Evolutionary conservation across 2,329 filamentous ascomycete species (phyloP), one percentile per base, ranked within the genome.

Genomic region (Alternaria triticimaculans): DNA sequence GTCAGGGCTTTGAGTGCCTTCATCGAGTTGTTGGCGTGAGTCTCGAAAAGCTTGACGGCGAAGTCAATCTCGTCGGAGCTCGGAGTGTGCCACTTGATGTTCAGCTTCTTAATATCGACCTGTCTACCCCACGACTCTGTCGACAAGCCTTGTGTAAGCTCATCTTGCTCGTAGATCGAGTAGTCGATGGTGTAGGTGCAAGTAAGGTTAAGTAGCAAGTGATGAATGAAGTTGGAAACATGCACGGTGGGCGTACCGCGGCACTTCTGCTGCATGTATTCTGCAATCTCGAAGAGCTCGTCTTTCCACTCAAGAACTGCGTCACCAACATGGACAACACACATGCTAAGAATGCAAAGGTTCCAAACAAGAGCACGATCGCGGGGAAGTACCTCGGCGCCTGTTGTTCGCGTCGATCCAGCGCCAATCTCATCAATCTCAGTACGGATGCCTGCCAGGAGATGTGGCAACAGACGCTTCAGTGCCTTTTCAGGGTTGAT

Each of bases 351-450:
- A 85, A 99, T 94, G 80, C 93, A 97, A 63, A 98, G 88, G 76
- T 98, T 93, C 96, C 96, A 99, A 1, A 99, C 94, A 15, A 99
- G 84, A 5, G 93, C 96, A 58, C 96, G 87, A 78, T 99, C 96
- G 69, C 96, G 89, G 9, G 96, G 96, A 18, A 99, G 86, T 46
- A 98, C 94, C 79, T 99, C 96, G 1, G 92, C 92, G 20, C 96
- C 96, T 59, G 93, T 97, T 60, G 94, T 98, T 72, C 96, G 88
- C 61, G 96, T 96, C 2, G 95, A 98, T 2, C 95, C 96, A 20
- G 96, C 96, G 54, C 95, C 93, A 77, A 98, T 99, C 79, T 95
- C 93, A 75, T 97, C 94, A 69, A 99, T 99, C 80, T 99, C 96
- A 64, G 93, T 97, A 66, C 94, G 92, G 69, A 99, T 99, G 60